Conservation (phyloP, 768 basidiomycete genomes). For the Hericium coralloides region DNA sequence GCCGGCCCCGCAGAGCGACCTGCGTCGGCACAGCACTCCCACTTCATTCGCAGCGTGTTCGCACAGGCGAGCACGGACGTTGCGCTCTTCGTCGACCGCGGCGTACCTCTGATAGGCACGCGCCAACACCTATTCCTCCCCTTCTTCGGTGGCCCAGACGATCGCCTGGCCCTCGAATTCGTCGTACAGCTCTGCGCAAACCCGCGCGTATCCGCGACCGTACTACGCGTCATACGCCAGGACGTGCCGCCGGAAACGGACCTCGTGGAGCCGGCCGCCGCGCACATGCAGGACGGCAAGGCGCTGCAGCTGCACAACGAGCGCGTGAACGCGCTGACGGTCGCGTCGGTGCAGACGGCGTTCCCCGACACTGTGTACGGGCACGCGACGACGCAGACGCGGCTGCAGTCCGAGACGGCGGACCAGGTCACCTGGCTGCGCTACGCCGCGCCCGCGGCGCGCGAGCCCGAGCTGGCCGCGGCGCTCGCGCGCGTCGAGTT, state of each 20-base stretch:
- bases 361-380: slow-evolving; percentile 69
- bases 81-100: slow-evolving; percentile 72
- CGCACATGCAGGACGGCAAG: slow-evolving; percentile 7
- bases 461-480: slow-evolving; percentile 8
- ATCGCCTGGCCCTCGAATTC: slow-evolving; percentile 77
- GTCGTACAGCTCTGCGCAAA: slow-evolving; percentile 77
- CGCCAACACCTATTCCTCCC: slow-evolving; percentile 70
- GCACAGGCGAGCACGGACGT: slow-evolving; percentile 64
- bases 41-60: slow-evolving; percentile 80
- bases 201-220: slow-evolving; percentile 59
- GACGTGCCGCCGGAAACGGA: slow-evolving; percentile 23
- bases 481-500: slow-evolving; percentile 59
- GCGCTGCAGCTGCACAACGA: slow-evolving; percentile 13
- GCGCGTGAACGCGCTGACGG: slow-evolving; percentile 25
- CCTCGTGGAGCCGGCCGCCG: slow-evolving; percentile 7
- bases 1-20: slow-evolving; percentile 27
- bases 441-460: slow-evolving; percentile 33
- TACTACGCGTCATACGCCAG: slow-evolving; percentile 53
- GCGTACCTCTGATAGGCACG: slow-evolving; percentile 23
- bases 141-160: slow-evolving; percentile 94
- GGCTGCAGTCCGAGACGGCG: slow-evolving; percentile 74
- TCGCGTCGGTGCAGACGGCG: slow-evolving; percentile 31
- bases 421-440: slow-evolving; percentile 71
- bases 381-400: slow-evolving; percentile 49
- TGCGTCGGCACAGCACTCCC: slow-evolving; percentile 56